Evolutionary conservation across 768 basidiomycete species (phyloP).

Genomic region (Cystoderma amianthinum): DNA sequence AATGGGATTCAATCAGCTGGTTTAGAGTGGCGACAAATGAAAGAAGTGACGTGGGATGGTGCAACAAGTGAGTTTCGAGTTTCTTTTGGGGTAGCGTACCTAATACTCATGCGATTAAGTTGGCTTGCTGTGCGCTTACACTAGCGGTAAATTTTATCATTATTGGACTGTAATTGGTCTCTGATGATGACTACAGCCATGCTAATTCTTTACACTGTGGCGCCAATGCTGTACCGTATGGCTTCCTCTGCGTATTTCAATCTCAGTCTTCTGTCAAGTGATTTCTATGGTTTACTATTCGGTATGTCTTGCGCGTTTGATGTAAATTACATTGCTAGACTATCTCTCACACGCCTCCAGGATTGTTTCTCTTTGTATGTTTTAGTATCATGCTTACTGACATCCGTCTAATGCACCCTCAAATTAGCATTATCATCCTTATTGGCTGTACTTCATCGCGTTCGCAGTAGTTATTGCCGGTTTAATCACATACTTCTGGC

Average conservation of each 20-base stretch:
- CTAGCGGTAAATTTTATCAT: slow-evolving; percentile 19
- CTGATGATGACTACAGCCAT: slow-evolving; percentile 59
- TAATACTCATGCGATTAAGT: slow-evolving; percentile 20
- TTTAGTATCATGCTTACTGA: background rate
- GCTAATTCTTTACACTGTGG: slow-evolving; percentile 80
- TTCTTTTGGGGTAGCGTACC: slow-evolving; percentile 2
- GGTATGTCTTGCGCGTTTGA: slow-evolving; percentile 32
- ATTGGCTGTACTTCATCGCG: slow-evolving; percentile 85
- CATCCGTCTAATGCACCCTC: background rate
- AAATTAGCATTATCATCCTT: slow-evolving; percentile 68
- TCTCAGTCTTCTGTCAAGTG: slow-evolving; percentile 77
- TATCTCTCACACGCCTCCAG: slow-evolving; percentile 14
- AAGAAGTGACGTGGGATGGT: slow-evolving; percentile 63
- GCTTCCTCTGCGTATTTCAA: slow-evolving; percentile 86
- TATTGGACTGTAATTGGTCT: background rate
- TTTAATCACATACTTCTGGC: slow-evolving; percentile 83
- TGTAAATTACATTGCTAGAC: too few relatives aligned
- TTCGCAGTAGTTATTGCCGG: slow-evolving; percentile 67
- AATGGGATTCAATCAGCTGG: slow-evolving; percentile 73
- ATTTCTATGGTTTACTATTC: slow-evolving; percentile 84
- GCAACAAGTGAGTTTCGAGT: slow-evolving; percentile 46
- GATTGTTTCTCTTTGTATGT: slow-evolving; percentile 46
- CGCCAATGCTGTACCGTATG: slow-evolving; percentile 80
- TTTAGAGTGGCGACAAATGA: slow-evolving; percentile 67
- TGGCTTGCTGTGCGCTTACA: slow-evolving; percentile 36